A percentile compares a stretch with the other conserved stretches of the same genome.
Conservation (phyloP, 164 flowering plant species). For the Vitis amurensis region DNA sequence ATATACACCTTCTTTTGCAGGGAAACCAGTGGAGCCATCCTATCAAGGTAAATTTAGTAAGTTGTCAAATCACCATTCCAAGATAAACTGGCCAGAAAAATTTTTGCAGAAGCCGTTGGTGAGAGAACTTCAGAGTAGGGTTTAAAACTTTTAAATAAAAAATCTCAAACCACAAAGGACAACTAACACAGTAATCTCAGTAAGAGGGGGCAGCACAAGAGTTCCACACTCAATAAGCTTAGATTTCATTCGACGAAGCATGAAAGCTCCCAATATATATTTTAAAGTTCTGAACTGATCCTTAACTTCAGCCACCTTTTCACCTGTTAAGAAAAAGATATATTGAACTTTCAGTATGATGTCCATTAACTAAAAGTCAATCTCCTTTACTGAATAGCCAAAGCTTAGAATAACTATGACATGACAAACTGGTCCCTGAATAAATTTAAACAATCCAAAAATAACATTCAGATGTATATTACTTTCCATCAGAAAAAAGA, state of each 20-base stretch:
- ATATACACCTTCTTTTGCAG: slow-evolving; percentile 83
- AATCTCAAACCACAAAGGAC: slow-evolving; percentile 12
- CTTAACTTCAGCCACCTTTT: slow-evolving; percentile 33
- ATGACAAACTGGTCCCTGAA: too few relatives aligned
- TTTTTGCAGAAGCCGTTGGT: not conserved
- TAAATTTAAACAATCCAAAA: too few relatives aligned
- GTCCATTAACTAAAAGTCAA: not conserved
- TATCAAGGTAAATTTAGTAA: slow-evolving; percentile 25
- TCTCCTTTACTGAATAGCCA: not conserved
- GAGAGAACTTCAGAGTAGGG: not conserved
- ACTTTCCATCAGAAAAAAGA: too few relatives aligned
- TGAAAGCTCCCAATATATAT: slow-evolving; percentile 65
- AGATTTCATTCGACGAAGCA: slow-evolving; percentile 89
- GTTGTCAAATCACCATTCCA: slow-evolving; percentile 3
- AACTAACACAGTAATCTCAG: slow-evolving; percentile 85
- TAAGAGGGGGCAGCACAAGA: slow-evolving; percentile 78
- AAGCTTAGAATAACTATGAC: too few relatives aligned
- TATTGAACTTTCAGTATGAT: slow-evolving; percentile 11
- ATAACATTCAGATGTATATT: too few relatives aligned
- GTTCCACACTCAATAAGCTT: slow-evolving; percentile 72
- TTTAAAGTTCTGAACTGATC: slow-evolving; percentile 55
- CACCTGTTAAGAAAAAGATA: slow-evolving; percentile 39
- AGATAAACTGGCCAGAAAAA: not conserved
- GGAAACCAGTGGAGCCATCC: slow-evolving; percentile 76
- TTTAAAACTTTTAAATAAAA: not conserved